Evolutionary conservation across 2,329 filamentous ascomycete genomes (phyloP).

Genomic region (Chaetomium strumarium): DNA sequence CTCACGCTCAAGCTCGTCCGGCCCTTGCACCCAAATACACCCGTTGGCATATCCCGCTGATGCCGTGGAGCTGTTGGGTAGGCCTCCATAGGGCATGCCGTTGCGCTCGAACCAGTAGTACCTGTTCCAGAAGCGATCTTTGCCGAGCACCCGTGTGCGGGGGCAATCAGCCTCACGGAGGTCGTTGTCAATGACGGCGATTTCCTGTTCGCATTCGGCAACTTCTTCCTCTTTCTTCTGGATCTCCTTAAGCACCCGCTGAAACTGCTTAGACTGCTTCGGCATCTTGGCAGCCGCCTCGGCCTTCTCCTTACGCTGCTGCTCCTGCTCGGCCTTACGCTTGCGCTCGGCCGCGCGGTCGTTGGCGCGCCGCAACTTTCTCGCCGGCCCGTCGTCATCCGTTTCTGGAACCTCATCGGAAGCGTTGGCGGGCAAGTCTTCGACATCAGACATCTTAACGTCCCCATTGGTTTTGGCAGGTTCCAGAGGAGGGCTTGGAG

Average conservation of each 20-base stretch:
- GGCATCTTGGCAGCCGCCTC: conserved; percentile 60
- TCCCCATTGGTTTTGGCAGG: conserved; percentile 48
- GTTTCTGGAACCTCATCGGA: conserved; percentile 61
- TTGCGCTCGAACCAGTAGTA: conserved; percentile 99
- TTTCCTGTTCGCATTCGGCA: conserved; percentile 76
- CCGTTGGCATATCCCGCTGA: conserved; percentile 87
- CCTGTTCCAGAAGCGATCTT: conserved; percentile 95
- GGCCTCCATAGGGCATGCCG: conserved; percentile 89
- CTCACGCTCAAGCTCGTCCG: conserved; percentile 77
- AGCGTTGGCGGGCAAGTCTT: conserved; percentile 55
- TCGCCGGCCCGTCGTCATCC: conserved; percentile 58
- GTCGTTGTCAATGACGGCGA: conserved; percentile 81
- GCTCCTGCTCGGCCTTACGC: conserved; percentile 65
- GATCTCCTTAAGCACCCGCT: conserved; percentile 82
- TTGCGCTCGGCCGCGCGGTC: conserved; percentile 71
- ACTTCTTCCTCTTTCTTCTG: conserved; percentile 79
- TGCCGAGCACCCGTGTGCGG: conserved; percentile 80
- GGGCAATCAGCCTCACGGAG: conserved; percentile 90
- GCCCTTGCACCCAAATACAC: conserved; percentile 93
- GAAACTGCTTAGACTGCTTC: conserved; percentile 81
- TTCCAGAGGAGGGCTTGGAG: conserved; percentile 54
- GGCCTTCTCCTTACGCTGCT: conserved; percentile 61
- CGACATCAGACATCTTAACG: conserved; percentile 55
- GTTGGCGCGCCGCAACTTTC: conserved; percentile 47
- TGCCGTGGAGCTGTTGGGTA: conserved; percentile 83